Base-by-base conservation (phyloP, 495 filamentous ascomycete genomes). In the Neurospora sp. region DNA sequence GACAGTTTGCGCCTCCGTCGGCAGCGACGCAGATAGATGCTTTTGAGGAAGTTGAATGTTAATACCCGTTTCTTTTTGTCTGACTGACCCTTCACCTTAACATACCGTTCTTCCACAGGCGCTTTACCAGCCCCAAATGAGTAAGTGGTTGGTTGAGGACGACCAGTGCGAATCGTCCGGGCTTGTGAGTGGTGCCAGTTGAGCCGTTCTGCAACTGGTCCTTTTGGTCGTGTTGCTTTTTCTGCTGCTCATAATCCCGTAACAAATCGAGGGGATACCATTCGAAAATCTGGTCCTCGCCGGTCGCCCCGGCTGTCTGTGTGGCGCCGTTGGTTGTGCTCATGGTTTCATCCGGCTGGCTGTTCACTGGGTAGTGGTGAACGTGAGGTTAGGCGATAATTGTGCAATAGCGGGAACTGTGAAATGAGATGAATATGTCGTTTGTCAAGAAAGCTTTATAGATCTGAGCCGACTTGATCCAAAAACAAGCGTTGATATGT, bases 1-100 rank as follows among this genome's bases (percentile, higher is more conserved):
- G 85, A 14, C 86, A 85, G 81, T 99, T 98, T 61, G 94, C 94
- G 35, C 93, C 96, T 42, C 96, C 96, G 84, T 99, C 96, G 37
- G 93, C 96, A 75, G 92, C 96, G 69, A 97, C 81, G 8, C 84
- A 87, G 44, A 86, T 83, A 22, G 79, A 80, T 68, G 90, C 89
- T 92, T 48, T 69, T 31, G 68, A 10, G 9, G 0, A 48, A 22
- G 65, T 18, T 45, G 35, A 27, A 45, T 37, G 44, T 53, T 40
- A 69, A 20, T 31, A 35, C 14, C 27, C 53, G 31, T 41, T 27
- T 16, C 37, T 71, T 59, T 27, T 18, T 4, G 14, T 68, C 35
- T 10, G 9, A n/a, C 40, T 1, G 35, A 31, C 27, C 27, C 27
- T 42, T 69, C 42, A 45, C 69, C 37, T 70, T 4, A 14, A 77